Evolutionary conservation across 176 grass and related monocot genomes (phyloP).

Genomic region (Oryza brachyantha): DNA sequence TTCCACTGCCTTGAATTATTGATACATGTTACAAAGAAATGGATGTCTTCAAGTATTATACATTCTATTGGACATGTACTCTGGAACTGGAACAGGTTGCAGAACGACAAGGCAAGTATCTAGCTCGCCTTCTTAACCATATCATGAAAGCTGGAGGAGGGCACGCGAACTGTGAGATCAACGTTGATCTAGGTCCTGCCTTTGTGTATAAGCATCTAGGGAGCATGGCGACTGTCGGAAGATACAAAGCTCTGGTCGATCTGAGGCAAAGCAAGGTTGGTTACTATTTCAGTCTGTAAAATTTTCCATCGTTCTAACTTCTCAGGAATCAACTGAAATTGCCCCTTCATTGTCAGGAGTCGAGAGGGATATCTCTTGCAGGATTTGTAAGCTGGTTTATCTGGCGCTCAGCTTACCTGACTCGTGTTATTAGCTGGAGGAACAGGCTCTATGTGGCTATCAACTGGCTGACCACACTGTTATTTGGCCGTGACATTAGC

Average conservation of each 20-base stretch:
- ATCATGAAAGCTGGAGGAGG: constrained; percentile 69
- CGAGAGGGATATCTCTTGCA: constrained; percentile 78
- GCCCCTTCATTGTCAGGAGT: constrained; percentile 49
- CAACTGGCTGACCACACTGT: constrained; percentile 90
- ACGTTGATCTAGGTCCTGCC: constrained; percentile 56
- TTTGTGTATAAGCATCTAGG: constrained; percentile 95
- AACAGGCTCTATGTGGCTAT: constrained; percentile 92
- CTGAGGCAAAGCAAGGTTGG: constrained; percentile 85
- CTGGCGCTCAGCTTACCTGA: constrained; percentile 92
- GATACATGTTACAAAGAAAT: neutral
- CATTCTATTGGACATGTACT: neutral
- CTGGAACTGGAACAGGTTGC: constrained; percentile 63
- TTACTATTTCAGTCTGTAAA: constrained; percentile 2
- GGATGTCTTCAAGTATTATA: neutral
- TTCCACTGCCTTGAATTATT: neutral
- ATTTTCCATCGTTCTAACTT: neutral
- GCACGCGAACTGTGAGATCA: constrained; percentile 50
- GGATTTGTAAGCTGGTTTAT: constrained; percentile 92
- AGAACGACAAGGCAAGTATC: constrained; percentile 83
- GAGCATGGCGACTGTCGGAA: constrained; percentile 92
- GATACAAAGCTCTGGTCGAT: constrained; percentile 95
- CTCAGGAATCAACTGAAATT: neutral
- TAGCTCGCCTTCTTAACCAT: constrained; percentile 57
- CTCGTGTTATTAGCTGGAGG: constrained; percentile 93
- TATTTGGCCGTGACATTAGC: constrained; percentile 91